Evolutionary conservation across 1,284 basidiomycete species (phyloP).

Genomic region (Fomitopsis betulina): DNA sequence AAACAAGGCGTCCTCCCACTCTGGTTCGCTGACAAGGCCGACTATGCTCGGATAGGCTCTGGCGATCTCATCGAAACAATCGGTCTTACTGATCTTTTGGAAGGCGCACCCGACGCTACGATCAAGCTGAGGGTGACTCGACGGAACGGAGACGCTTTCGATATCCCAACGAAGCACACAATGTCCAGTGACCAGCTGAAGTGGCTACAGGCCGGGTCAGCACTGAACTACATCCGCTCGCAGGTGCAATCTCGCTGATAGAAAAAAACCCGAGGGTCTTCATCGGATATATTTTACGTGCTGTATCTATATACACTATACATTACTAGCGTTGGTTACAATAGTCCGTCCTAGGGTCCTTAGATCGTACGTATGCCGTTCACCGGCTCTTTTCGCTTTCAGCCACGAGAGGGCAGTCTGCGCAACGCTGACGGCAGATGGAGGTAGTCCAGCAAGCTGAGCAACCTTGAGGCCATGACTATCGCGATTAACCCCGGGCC

Average conservation of each 20-base stretch:
- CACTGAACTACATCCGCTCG: conserved; percentile 79
- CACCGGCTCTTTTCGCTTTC: conserved; percentile 19
- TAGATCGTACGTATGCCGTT: conserved; percentile 20
- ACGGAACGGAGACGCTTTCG: conserved; percentile 56
- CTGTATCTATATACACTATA: conserved; percentile 4
- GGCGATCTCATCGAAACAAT: conserved; percentile 66
- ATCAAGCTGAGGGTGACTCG: conserved; percentile 73
- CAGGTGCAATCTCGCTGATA: conserved; percentile 28
- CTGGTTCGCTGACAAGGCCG: conserved; percentile 84
- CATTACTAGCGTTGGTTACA: conserved; percentile 8
- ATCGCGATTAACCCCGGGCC: conserved; percentile 83
- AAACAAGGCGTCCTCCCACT: conserved; percentile 95
- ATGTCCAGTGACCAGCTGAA: conserved; percentile 86
- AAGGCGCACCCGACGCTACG: conserved; percentile 43
- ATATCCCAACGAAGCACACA: conserved; percentile 79
- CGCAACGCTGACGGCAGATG: conserved; percentile 56
- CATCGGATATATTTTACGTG: not conserved
- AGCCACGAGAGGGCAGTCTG: conserved; percentile 41
- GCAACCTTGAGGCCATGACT: conserved; percentile 95
- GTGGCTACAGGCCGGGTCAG: conserved; percentile 84
- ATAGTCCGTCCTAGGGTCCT: conserved; percentile 27
- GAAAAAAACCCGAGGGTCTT: not conserved
- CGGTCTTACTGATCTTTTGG: conserved; percentile 53
- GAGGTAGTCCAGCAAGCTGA: conserved; percentile 82
- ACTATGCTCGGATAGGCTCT: conserved; percentile 80